These are phyloP conservation scores for Magnusiomyces fungicola DNA, from an alignment of 1,139 yeast species.

Conservation along the genomic window DNA sequence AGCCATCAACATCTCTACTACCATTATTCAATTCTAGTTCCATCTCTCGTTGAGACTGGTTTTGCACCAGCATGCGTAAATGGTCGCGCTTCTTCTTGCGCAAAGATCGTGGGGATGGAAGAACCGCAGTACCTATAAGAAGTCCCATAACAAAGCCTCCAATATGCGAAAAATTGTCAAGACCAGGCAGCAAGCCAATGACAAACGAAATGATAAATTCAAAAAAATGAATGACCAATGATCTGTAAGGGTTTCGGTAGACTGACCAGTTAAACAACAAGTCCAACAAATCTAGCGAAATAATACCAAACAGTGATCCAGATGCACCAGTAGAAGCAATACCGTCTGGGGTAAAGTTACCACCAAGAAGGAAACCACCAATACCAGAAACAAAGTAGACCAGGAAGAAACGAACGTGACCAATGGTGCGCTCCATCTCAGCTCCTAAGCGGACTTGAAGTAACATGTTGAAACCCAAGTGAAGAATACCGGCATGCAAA, in stretches of 20 bases:
- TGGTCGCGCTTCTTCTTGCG: conserved; percentile 18
- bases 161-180: conserved; percentile 69
- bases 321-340: conserved; percentile 67
- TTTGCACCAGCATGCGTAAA: background rate
- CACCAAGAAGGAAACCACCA: conserved; percentile 62
- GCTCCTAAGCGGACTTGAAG: conserved; percentile 58
- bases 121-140: conserved; percentile 43
- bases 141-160: conserved; percentile 70
- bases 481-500: conserved; percentile 67
- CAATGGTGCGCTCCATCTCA: conserved; percentile 54
- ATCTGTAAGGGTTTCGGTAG: conserved; percentile 37
- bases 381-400: conserved; percentile 60
- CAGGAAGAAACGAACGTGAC: conserved; percentile 47
- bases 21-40: no score
- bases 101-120: conserved; percentile 48
- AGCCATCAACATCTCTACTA: no score
- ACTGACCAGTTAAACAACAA: conserved; percentile 49
- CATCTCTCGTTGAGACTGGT: background rate
- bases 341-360: conserved; percentile 65
- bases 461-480: conserved; percentile 56
- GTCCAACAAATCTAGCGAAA: conserved; percentile 54
- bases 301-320: conserved; percentile 67
- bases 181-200: conserved; percentile 63
- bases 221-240: conserved; percentile 43
- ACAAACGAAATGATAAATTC: conserved; percentile 58